Evolutionary conservation across 495 filamentous ascomycete genomes (phyloP).

Genomic region (Lasiosphaeria miniovina): DNA sequence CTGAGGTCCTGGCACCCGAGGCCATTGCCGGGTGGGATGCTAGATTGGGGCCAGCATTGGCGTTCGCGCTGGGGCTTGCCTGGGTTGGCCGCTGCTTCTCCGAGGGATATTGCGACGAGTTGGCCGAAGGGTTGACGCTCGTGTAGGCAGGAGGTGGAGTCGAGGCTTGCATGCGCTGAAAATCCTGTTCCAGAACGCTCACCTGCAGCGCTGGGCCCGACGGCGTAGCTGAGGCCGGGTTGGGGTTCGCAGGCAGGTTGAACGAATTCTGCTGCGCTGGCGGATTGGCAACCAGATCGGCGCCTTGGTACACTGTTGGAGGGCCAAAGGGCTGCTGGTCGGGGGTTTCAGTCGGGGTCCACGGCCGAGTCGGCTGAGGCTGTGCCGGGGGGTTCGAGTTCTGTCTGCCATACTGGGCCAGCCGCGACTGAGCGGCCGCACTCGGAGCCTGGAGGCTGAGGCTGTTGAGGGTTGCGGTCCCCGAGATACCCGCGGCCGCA

Average conservation of each 20-base stretch:
- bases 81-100: slow-evolving; percentile 63
- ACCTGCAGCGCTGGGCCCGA: slow-evolving; percentile 37
- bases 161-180: slow-evolving; percentile 80
- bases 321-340: slow-evolving; percentile 87
- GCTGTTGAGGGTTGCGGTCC: slow-evolving; percentile 72
- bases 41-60: slow-evolving; percentile 20
- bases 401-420: slow-evolving; percentile 64
- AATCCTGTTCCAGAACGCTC: slow-evolving; percentile 78
- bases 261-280: slow-evolving; percentile 24
- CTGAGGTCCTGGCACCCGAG: no score
- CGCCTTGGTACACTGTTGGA: slow-evolving; percentile 88
- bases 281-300: slow-evolving; percentile 46
- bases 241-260: slow-evolving; percentile 34
- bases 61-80: slow-evolving; percentile 36
- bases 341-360: slow-evolving; percentile 93
- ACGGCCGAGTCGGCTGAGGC: slow-evolving; percentile 64
- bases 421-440: slow-evolving; percentile 73
- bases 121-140: slow-evolving; percentile 58
- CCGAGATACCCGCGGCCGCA: slow-evolving; percentile 83
- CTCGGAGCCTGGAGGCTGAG: slow-evolving; percentile 78
- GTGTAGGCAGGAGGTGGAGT: slow-evolving; percentile 93
- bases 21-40: slow-evolving; percentile 1
- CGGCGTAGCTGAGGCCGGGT: slow-evolving; percentile 22
- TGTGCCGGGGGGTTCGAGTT: slow-evolving; percentile 27
- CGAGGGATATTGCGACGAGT: slow-evolving; percentile 59